These are phyloP conservation scores for Tubosaeta sp. DNA, from an alignment of 768 basidiomycete genomes.

Conservation along the genomic window DNA sequence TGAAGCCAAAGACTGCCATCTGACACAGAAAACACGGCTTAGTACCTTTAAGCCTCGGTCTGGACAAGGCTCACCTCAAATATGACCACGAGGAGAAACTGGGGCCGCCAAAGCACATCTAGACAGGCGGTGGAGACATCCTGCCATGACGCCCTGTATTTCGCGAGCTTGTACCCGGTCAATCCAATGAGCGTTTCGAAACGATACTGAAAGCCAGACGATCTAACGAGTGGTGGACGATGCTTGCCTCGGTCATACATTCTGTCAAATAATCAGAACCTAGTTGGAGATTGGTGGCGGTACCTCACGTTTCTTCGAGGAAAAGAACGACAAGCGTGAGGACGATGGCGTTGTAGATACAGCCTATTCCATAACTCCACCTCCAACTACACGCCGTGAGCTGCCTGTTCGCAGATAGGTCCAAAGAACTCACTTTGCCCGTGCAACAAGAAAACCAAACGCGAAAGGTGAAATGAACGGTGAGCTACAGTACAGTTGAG, in stretches of 20 bases:
- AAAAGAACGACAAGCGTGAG: conserved; percentile 44
- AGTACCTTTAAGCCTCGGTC: background rate
- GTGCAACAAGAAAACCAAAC: conserved; percentile 28
- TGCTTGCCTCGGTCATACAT: conserved; percentile 45
- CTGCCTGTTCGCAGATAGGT: too few relatives aligned
- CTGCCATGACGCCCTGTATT: conserved; percentile 41
- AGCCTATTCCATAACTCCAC: conserved; percentile 52
- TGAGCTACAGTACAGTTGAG: conserved; percentile 27
- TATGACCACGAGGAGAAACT: conserved; percentile 35
- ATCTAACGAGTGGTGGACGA: conserved; percentile 25
- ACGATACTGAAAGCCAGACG: conserved; percentile 35
- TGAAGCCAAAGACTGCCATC: conserved; percentile 46
- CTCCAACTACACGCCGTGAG: conserved; percentile 33
- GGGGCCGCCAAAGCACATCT: conserved; percentile 46
- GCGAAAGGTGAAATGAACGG: conserved; percentile 28
- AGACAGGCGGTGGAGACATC: conserved; percentile 32
- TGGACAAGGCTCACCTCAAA: conserved; percentile 33
- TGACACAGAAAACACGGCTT: conserved; percentile 8
- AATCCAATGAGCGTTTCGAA: conserved; percentile 46
- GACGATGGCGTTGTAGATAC: conserved; percentile 44
- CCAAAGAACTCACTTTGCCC: conserved; percentile 18
- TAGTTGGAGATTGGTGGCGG: background rate
- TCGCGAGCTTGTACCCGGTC: conserved; percentile 43
- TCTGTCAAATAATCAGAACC: conserved; percentile 22
- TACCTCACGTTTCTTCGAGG: conserved; percentile 46